Evolutionary conservation across 2,329 filamentous ascomycete genomes (phyloP), one percentile per base, ranked within the genome.

Genomic region (Calonectria montana): DNA sequence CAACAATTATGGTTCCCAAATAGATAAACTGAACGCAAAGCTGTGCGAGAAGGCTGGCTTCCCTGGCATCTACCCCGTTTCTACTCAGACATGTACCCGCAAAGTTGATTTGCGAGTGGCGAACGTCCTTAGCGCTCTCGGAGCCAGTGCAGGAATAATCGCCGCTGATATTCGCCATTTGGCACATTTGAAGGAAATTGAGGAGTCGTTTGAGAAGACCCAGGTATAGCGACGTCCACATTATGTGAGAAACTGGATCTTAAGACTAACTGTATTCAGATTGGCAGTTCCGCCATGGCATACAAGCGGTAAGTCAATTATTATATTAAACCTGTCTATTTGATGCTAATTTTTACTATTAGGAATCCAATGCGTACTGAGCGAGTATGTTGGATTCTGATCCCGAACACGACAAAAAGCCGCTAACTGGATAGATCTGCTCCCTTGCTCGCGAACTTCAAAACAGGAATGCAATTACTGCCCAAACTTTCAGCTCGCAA

Each of bases 101-200:
- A 96, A 97, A 85, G 92, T 97, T 65, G 95, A 98, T 80, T 87
- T 94, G 45, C 27, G 69, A 67, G 88, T 98, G 16, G 89, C 92
- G 77, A 95, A 97, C 80, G 94, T 94, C 7, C 86, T 98, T 23
- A 88, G 90, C 35, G 94, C 91, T 1, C 91, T 98, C 59, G 95
- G 94, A 35, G 89, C 94, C n/a, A 95, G 94, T 0, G 94, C 91
- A 0, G 80, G 80, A 80, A 90, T 68, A 71, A 96, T 97, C 72
- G 90, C 91, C 41, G 88, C 89, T 61, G 94, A 96, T 78, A 93
- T 97, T 74, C 88, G 94, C 55, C 92, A 94, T 80, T 86, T 96
- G 50, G 93, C 93, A 4, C 87, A 90, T 77, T 89, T 91, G 84
- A 97, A 98, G 87, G 94, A 97, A 83, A 87, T 97, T 66, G 95